Evolutionary conservation across 441 rosid species (phyloP).

Genomic region (Croton setiger): DNA sequence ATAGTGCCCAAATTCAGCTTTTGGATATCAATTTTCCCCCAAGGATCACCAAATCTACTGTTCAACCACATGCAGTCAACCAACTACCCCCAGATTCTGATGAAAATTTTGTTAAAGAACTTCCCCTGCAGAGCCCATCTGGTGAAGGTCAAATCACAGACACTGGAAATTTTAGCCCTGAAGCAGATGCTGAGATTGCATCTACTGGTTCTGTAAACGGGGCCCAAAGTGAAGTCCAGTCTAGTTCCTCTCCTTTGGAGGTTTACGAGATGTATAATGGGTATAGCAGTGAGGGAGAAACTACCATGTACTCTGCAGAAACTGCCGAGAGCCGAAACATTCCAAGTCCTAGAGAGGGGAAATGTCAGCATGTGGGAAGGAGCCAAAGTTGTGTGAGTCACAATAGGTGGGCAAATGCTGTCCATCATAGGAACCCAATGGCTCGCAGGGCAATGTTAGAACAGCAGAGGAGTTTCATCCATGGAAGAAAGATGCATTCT

Average conservation of each 20-base stretch:
- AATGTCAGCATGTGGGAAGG: slow-evolving; percentile 71
- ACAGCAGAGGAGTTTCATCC: slow-evolving; percentile 69
- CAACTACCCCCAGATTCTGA: slow-evolving; percentile 24
- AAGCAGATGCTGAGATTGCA: slow-evolving; percentile 46
- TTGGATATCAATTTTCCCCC: slow-evolving; percentile 91
- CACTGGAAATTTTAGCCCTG: slow-evolving; percentile 20
- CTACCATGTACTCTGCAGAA: slow-evolving; percentile 97
- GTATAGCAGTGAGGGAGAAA: slow-evolving; percentile 84
- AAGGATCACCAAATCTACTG: slow-evolving; percentile 37
- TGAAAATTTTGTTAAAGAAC: slow-evolving; percentile 34
- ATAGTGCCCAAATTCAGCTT: slow-evolving; percentile 50
- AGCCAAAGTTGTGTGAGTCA: slow-evolving; percentile 89
- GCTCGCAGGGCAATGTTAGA: slow-evolving; percentile 56
- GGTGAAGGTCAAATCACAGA: slow-evolving; percentile 36
- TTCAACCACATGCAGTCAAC: slow-evolving; percentile 29
- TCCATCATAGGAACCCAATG: slow-evolving; percentile 38
- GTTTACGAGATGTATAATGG: slow-evolving; percentile 54
- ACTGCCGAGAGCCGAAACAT: slow-evolving; percentile 96
- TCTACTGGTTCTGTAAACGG: slow-evolving; percentile 73
- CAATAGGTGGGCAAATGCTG: slow-evolving; percentile 62
- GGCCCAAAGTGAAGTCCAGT: slow-evolving; percentile 61
- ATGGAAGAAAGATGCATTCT: slow-evolving; percentile 65
- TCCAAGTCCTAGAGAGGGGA: slow-evolving; percentile 68
- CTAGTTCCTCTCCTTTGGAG: slow-evolving; percentile 64
- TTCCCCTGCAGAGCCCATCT: slow-evolving; percentile 18